Evolutionary conservation across 495 filamentous ascomycete genomes (phyloP).

Genomic region (Filosporella fistucella): DNA sequence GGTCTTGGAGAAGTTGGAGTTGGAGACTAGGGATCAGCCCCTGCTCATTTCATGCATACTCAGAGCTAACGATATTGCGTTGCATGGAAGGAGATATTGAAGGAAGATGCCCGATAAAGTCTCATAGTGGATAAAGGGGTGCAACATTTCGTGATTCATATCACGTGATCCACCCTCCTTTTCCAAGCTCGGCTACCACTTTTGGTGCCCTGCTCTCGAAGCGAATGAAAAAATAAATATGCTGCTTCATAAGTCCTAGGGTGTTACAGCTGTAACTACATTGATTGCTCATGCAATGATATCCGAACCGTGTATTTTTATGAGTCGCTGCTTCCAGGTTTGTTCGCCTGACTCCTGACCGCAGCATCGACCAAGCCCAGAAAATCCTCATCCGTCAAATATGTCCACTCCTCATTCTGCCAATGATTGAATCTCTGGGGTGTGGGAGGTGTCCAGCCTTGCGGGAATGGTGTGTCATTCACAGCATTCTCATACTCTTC

Average conservation of each 20-base stretch:
- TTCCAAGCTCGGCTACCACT: conserved; percentile 16
- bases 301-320: conserved; percentile 18
- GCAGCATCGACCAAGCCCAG: conserved; percentile 14
- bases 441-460: conserved; percentile 15
- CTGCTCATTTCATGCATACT: too few relatives aligned
- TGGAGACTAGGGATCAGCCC: too few relatives aligned
- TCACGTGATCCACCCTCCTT: too few relatives aligned
- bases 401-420: conserved; percentile 15
- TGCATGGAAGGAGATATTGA: too few relatives aligned
- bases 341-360: conserved; percentile 14
- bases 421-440: conserved; percentile 16
- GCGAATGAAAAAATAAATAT: conserved; percentile 15
- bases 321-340: conserved; percentile 17
- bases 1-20: too few relatives aligned
- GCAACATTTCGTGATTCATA: too few relatives aligned
- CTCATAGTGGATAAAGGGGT: too few relatives aligned
- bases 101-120: too few relatives aligned
- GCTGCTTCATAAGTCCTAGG: conserved; percentile 16
- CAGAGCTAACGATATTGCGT: too few relatives aligned
- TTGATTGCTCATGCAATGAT: conserved; percentile 17
- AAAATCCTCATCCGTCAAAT: conserved; percentile 16
- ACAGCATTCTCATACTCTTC: conserved; percentile 17
- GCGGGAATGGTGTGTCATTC: conserved; percentile 13
- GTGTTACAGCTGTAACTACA: conserved; percentile 17
- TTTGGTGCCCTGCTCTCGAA: conserved; percentile 18